phyloP scores from a whole-genome alignment of 1,284 basidiomycete genomes.

The Cutaneotrichosporon cavernicola region DNA sequence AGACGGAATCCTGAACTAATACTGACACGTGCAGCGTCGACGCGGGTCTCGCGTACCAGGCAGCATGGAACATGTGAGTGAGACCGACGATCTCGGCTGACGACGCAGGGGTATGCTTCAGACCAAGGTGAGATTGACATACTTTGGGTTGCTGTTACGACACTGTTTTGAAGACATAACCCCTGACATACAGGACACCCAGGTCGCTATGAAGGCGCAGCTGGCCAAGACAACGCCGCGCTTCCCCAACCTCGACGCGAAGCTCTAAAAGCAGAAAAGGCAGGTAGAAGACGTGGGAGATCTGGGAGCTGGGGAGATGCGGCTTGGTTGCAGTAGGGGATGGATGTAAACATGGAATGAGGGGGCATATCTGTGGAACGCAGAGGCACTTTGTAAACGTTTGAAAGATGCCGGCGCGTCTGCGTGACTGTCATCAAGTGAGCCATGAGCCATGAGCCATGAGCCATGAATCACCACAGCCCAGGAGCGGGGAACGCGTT shows the following conservation, averaged over 20 bases:
- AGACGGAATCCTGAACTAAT: constrained; percentile 28
- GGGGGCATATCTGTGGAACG: not conserved
- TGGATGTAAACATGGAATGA: not conserved
- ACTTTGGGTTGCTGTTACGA: not conserved
- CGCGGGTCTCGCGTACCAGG: constrained; percentile 76
- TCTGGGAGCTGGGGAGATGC: not conserved
- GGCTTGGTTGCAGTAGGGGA: not conserved
- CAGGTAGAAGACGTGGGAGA: not conserved
- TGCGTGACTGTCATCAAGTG: not conserved
- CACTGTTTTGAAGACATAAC: not conserved
- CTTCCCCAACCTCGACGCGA: constrained; percentile 35
- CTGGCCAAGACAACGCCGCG: constrained; percentile 50
- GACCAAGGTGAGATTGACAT: constrained; percentile 58
- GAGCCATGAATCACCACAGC: no score
- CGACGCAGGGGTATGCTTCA: constrained; percentile 57
- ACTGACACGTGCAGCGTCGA: constrained; percentile 59
- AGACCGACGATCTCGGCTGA: constrained; percentile 1
- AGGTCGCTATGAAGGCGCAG: constrained; percentile 53
- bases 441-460: no score
- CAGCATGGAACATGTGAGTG: constrained; percentile 66
- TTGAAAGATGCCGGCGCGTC: not conserved
- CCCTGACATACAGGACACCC: constrained; percentile 45
- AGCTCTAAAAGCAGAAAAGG: constrained; percentile 12
- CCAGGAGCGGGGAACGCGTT: not conserved
- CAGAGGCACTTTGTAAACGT: no score